These are phyloP conservation scores for Solanum virginianum DNA, from an alignment of 257 asterid genomes.

Conservation along the genomic window DNA sequence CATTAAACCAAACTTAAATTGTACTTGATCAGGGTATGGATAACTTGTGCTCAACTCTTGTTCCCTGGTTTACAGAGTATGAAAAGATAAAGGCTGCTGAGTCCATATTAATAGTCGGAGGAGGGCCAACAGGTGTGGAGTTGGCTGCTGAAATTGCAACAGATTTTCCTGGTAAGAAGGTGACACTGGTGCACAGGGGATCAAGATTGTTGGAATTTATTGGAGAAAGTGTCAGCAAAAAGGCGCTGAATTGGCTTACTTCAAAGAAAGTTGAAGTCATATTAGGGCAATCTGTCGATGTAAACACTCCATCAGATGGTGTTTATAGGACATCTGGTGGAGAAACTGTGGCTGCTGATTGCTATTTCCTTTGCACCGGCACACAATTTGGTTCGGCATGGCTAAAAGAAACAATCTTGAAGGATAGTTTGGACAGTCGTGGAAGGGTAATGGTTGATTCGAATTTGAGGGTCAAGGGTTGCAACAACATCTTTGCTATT, in stretches of 20 bases:
- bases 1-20: not conserved
- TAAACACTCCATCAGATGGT: slow-evolving; percentile 2
- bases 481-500: slow-evolving; percentile 6
- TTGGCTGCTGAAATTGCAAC: slow-evolving; percentile 14
- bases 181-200: slow-evolving; percentile 9
- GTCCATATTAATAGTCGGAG: slow-evolving; percentile 11
- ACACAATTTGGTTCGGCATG: slow-evolving; percentile 9
- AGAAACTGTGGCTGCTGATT: slow-evolving; percentile 7
- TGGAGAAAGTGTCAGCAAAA: slow-evolving; percentile 1
- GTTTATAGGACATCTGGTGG: slow-evolving; percentile 11
- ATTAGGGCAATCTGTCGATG: slow-evolving; percentile 5
- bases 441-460: slow-evolving; percentile 17
- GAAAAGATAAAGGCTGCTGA: slow-evolving; percentile 4
- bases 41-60: not conserved
- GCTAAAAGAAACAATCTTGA: slow-evolving; percentile 7
- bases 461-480: slow-evolving; percentile 9
- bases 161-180: slow-evolving; percentile 12
- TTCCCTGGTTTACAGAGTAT: not conserved
- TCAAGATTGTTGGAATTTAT: slow-evolving; percentile 12
- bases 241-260: slow-evolving; percentile 6
- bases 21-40: not conserved
- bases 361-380: slow-evolving; percentile 10
- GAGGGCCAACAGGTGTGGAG: slow-evolving; percentile 18
- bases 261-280: slow-evolving; percentile 11
- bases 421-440: slow-evolving; percentile 4